phyloP scores from a whole-genome alignment of 768 basidiomycete species.

The Chalciporus piperatus region DNA sequence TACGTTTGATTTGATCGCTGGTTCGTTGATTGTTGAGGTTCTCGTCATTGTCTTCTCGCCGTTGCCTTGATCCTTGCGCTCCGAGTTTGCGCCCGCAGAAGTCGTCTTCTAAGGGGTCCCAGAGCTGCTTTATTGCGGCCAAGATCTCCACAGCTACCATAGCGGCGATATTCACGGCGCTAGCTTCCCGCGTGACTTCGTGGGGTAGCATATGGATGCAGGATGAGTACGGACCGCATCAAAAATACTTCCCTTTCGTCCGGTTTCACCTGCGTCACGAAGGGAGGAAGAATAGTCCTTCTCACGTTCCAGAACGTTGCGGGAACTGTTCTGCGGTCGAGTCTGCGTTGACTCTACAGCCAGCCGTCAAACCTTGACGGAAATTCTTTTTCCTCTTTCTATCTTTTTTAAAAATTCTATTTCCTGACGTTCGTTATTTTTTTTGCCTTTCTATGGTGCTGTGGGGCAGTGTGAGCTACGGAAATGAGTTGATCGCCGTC shows the following conservation, averaged over 20 bases:
- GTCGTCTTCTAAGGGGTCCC: background rate
- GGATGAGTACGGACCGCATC: background rate
- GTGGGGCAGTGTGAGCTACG: conserved; percentile 12
- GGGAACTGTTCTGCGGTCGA: background rate
- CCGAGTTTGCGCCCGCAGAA: conserved; percentile 7
- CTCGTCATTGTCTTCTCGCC: conserved; percentile 3
- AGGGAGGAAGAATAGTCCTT: conserved; percentile 4
- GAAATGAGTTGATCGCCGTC: conserved; percentile 31
- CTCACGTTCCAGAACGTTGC: conserved; percentile 1
- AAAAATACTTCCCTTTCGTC: background rate
- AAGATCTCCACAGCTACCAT: conserved; percentile 11
- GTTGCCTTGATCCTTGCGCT: conserved; percentile 17
- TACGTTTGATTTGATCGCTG: background rate
- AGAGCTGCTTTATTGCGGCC: conserved; percentile 14
- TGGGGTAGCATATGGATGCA: conserved; percentile 1
- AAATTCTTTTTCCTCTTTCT: background rate
- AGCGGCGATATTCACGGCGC: conserved; percentile 1
- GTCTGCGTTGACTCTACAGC: conserved; percentile 8
- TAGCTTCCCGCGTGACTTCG: conserved; percentile 11
- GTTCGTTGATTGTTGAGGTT: background rate
- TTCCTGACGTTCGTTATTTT: background rate
- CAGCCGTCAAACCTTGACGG: background rate
- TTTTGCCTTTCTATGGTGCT: conserved; percentile 14
- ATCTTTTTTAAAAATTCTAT: conserved; percentile 1
- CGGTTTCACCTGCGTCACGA: conserved; percentile 4